Base-by-base conservation (phyloP, 1,284 basidiomycete species). In the Dichomitus squalens region DNA sequence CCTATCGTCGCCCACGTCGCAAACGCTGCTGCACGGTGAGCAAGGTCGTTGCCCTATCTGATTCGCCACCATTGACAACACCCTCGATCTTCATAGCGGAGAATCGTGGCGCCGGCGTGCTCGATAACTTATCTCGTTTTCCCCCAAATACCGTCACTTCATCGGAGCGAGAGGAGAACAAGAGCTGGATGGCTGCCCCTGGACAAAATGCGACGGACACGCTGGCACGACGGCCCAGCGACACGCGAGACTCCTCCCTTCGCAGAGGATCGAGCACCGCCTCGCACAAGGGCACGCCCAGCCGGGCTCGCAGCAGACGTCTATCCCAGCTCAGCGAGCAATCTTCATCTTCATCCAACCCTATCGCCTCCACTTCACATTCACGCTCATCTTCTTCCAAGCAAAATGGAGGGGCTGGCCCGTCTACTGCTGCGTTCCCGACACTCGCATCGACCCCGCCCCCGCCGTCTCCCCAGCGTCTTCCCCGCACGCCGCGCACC, bases 371-470 rank as follows among this genome's bases (percentile, higher is more conserved):
- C 34, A 34, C 55, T 23, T 47, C 44, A n/a, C 11, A 36, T 36
- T n/a, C 35, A 11, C 16, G 5, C n/a, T 58, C 57, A n/a, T 54
- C 44, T 41, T 46, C 41, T 21, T 36, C 55, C 38, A 63, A 60
- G 36, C 65, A 68, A 63, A 58, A 59, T 34, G 59, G 61, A 57
- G 65, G 69, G 56, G 61, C 66, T 53, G 66, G 68, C 40, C 66
- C 66, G 46, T 71, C 66, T 49, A 63, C 66, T 29, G 36, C 58
- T 50, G 47, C 52, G 11, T 63, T 63, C 54, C 64, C 64, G 16
- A 53, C 64, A 16, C 43, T 52, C 21, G 36, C 25, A 16, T 36
- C 62, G 11, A 41, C 57, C 8, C 49, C 64, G 23, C 40, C 46
- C 4, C 46, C 60, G 7, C 39, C 58, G 12, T 43, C 66, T 16